phyloP scores from a whole-genome alignment of 805 yeast species.

The Wickerhamomyces xylosicus region DNA sequence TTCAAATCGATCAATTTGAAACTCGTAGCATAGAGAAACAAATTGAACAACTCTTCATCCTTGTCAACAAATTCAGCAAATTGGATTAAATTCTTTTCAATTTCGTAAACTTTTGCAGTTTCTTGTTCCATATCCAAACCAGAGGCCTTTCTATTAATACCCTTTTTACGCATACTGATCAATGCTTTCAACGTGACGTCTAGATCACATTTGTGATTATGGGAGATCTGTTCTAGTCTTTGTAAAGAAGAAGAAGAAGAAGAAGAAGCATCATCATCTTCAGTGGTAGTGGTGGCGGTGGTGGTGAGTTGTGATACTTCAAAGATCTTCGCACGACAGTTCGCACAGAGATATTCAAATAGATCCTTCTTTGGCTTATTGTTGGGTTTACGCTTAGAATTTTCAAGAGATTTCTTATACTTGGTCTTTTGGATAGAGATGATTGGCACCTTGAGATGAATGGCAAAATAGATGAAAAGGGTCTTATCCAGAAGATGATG shows the following conservation, averaged over 20 bases:
- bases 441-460: not conserved
- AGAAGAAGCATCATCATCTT: too few relatives aligned
- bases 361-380: not conserved
- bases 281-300: too few relatives aligned
- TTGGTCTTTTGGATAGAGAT: not conserved
- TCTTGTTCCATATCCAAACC: not conserved
- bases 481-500: not conserved
- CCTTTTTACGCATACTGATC: not conserved
- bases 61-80: not conserved
- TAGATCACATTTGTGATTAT: not conserved
- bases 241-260: not conserved
- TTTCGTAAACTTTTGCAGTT: not conserved
- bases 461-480: not conserved
- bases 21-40: too few relatives aligned
- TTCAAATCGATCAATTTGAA: not conserved
- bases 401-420: not conserved
- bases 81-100: not conserved
- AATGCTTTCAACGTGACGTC: not conserved
- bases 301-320: not conserved
- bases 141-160: not conserved
- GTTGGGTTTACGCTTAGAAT: not conserved
- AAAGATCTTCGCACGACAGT: not conserved
- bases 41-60: not conserved
- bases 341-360: not conserved
- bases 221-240: not conserved